Conservation (phyloP, 2,329 filamentous ascomycete genomes). For the Aspergillus transmontanensis region DNA sequence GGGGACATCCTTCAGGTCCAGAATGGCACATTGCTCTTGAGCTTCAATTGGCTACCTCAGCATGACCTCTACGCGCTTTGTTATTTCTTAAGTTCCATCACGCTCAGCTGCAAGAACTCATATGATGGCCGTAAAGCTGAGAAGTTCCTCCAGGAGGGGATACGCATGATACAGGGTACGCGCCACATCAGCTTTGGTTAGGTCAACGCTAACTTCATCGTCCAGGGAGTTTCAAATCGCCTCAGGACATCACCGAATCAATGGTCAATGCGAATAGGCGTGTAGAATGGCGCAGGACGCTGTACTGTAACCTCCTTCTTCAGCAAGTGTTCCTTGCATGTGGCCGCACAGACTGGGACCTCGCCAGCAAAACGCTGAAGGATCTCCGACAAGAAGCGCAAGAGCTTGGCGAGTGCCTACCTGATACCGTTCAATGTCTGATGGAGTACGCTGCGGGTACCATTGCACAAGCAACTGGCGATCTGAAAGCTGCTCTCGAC, state of each 20-base stretch:
- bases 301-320: constrained; percentile 71
- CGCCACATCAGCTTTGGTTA: background rate
- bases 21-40: constrained; percentile 49
- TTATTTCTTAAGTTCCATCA: constrained; percentile 60
- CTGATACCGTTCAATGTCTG: constrained; percentile 54
- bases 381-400: constrained; percentile 54
- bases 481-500: constrained; percentile 67
- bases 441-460: constrained; percentile 73
- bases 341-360: constrained; percentile 69
- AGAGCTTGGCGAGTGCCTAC: constrained; percentile 45
- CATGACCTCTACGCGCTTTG: constrained; percentile 62
- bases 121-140: constrained; percentile 57
- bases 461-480: constrained; percentile 75
- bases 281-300: constrained; percentile 65
- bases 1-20: constrained; percentile 47
- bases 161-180: constrained; percentile 52
- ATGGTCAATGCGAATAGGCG: constrained; percentile 61
- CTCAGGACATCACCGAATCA: constrained; percentile 52
- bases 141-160: constrained; percentile 60
- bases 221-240: constrained; percentile 38
- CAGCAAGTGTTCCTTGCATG: constrained; percentile 71
- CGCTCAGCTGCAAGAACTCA: constrained; percentile 58
- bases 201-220: constrained; percentile 13
- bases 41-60: constrained; percentile 63
- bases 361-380: constrained; percentile 61